A percentile compares a stretch with the other conserved stretches of the same genome.
Conservation (phyloP, 176 grass and related monocot species). For the Carex kokanica region DNA sequence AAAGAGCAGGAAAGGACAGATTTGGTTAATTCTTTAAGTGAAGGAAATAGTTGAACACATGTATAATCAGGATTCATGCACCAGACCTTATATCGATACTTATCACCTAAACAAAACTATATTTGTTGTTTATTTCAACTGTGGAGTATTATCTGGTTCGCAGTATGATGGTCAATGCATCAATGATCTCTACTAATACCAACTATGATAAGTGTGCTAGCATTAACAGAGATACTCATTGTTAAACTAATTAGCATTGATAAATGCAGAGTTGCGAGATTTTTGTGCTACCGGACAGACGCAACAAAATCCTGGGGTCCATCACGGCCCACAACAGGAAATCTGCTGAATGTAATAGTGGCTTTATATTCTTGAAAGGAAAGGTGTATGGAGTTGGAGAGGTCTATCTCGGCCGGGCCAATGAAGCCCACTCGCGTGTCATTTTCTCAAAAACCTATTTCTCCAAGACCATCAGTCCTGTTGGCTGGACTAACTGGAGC, state of each 20-base stretch:
- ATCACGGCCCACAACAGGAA: slow-evolving; percentile 64
- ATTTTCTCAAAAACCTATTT: slow-evolving; percentile 66
- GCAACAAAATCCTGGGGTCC: slow-evolving; percentile 57
- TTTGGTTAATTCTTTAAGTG: not conserved
- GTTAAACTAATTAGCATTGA: not conserved
- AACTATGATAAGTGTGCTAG: not conserved
- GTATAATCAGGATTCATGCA: not conserved
- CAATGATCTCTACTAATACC: not conserved
- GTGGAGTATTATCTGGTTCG: not conserved
- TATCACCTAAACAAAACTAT: not conserved
- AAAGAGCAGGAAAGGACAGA: not conserved
- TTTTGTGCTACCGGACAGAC: slow-evolving; percentile 62
- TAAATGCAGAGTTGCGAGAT: slow-evolving; percentile 63
- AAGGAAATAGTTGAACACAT: not conserved
- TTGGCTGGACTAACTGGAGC: slow-evolving; percentile 48
- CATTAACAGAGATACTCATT: not conserved
- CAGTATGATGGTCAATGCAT: not conserved
- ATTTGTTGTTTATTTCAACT: not conserved
- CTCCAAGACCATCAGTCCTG: slow-evolving; percentile 57
- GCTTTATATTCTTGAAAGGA: slow-evolving; percentile 85
- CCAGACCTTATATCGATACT: not conserved
- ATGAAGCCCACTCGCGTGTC: slow-evolving; percentile 46
- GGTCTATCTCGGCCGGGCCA: slow-evolving; percentile 60
- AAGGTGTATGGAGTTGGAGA: slow-evolving; percentile 79
- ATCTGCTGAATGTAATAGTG: slow-evolving; percentile 34